phyloP scores from a whole-genome alignment of 2,329 filamentous ascomycete genomes.

The Fonsecaea erecta region DNA sequence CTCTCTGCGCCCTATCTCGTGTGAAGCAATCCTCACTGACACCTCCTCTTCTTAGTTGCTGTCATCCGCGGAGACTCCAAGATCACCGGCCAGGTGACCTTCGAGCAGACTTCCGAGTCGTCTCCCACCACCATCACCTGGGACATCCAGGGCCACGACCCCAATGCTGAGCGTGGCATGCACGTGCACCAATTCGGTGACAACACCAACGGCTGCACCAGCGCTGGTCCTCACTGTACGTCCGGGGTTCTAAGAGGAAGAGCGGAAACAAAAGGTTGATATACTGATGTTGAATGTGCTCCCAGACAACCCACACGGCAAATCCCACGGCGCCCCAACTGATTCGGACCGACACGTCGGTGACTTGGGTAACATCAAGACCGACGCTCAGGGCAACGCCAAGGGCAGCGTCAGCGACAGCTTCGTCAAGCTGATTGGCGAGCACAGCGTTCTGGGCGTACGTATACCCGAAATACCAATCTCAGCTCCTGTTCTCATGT shows the following conservation, averaged over 20 bases:
- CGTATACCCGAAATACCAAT: conserved; percentile 38
- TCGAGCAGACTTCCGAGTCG: conserved; percentile 87
- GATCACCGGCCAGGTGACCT: conserved; percentile 89
- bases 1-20: background rate
- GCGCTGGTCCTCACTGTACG: conserved; percentile 95
- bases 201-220: conserved; percentile 99
- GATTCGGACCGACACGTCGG: conserved; percentile 91
- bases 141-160: conserved; percentile 88
- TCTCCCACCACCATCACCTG: conserved; percentile 84
- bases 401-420: conserved; percentile 80
- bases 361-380: conserved; percentile 96
- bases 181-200: conserved; percentile 99
- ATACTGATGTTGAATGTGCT: conserved; percentile 14
- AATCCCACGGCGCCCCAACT: conserved; percentile 84
- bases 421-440: conserved; percentile 92
- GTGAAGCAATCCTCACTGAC: conserved; percentile 28
- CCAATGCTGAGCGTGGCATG: conserved; percentile 96
- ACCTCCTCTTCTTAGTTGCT: conserved; percentile 67
- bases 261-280: conserved; percentile 9
- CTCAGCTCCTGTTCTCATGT: background rate
- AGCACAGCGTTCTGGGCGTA: conserved; percentile 93
- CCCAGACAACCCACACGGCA: conserved; percentile 90
- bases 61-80: conserved; percentile 98
- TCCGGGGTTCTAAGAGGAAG: conserved; percentile 31
- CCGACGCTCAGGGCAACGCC: conserved; percentile 88